These are phyloP conservation scores for Anaeromyces robustus DNA, from an alignment of 192 early-diverging fungal genomes.

Conservation along the genomic window DNA sequence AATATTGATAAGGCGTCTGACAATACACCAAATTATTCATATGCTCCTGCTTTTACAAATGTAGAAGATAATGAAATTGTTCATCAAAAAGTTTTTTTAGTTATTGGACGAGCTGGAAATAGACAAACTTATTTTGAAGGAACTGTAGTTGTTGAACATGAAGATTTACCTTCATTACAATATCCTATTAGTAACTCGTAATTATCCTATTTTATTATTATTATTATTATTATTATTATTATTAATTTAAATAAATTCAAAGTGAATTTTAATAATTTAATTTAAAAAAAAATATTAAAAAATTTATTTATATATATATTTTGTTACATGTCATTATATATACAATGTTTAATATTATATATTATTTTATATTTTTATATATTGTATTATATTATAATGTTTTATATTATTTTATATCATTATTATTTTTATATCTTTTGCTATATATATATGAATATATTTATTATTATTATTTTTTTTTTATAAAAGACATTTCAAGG, in stretches of 20 bases:
- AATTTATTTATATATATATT: too few species aligned
- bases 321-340: too few species aligned
- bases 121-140: not conserved
- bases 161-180: not conserved
- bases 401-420: too few species aligned
- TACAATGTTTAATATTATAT: too few species aligned
- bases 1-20: too few species aligned
- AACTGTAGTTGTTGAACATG: not conserved
- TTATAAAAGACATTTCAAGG: not conserved
- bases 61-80: not conserved
- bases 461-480: not conserved
- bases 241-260: too few species aligned
- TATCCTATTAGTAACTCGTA: not conserved
- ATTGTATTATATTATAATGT: too few species aligned
- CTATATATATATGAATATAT: not conserved
- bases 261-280: too few species aligned
- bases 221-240: too few species aligned
- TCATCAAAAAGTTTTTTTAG: not conserved
- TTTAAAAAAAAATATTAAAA: too few species aligned
- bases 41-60: not conserved
- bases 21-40: not conserved
- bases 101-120: not conserved
- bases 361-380: too few species aligned
- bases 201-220: not conserved
- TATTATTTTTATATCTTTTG: too few species aligned